Evolutionary conservation across 257 asterid genomes (phyloP), one percentile per base, ranked within the genome.

Genomic region (Capsicum baccatum): DNA sequence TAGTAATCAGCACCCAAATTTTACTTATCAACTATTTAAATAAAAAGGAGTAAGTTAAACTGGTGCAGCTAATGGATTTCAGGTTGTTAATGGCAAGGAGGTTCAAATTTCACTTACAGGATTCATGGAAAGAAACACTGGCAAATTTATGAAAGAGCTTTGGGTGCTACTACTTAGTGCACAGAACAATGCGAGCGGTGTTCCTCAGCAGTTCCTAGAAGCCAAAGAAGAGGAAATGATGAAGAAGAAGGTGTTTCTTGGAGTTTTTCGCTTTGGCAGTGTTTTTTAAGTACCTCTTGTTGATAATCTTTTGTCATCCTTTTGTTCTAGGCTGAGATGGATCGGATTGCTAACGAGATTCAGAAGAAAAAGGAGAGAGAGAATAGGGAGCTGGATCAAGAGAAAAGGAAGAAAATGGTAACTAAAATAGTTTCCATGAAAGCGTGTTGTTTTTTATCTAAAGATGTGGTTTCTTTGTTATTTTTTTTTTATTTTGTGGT

Each of bases 101-200:
- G 71, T 97, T 86, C 99, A 97, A 86, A 97, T 97, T 85, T 86
- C 92, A 80, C 97, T 97, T 69, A 95, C 99, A 85, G 99, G 99
- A 73, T 97, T 97, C 87, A 94, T 97, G 99, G 99, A 97, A 92
- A 95, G 98, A 88, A 97, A 97, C 87, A 97, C 99, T 6, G 98
- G 94, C 26, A 97, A 97, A 93, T 95, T 97, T 83, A 97, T 97
- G 99, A 97, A 95, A 85, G 99, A 97, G 95, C 95, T 97, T 26
- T 97, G 99, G 99, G 59, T 47, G 8, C 86, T 97, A 87, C 97
- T 97, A 83, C 89, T 97, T 62, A 95, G 99, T 91, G 99, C 99
- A 15, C 97, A 95, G 88, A 92, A 91, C 79, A 97, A 95, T 84
- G 91, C 89, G 42, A 97, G 99, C 83, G 99, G 99, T 59, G 97